These are phyloP conservation scores for Coniosporium tulheliwenetii DNA, from an alignment of 2,329 filamentous ascomycete species.

Conservation along the genomic window DNA sequence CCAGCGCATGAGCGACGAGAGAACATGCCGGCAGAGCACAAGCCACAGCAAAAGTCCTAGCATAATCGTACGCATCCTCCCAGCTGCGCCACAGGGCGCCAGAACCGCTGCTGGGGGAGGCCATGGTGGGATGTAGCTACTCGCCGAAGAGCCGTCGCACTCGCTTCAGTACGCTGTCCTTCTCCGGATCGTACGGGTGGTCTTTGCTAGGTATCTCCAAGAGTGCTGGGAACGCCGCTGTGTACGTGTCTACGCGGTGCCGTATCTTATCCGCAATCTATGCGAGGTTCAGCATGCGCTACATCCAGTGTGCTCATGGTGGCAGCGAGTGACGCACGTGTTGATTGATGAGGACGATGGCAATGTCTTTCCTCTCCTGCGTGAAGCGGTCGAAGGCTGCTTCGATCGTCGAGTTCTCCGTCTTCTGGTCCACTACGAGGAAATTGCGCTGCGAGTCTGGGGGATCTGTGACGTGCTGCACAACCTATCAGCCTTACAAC, in stretches of 20 bases:
- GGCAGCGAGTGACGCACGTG: slow-evolving; percentile 48
- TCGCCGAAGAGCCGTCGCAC: slow-evolving; percentile 62
- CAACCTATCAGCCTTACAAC: not conserved
- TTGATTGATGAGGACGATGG: slow-evolving; percentile 92
- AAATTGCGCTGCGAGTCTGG: slow-evolving; percentile 95
- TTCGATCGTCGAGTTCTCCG: slow-evolving; percentile 76
- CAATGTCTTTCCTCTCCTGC: slow-evolving; percentile 84
- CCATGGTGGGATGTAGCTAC: slow-evolving; percentile 18
- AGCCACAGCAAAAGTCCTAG: too few relatives aligned
- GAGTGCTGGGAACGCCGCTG: slow-evolving; percentile 86
- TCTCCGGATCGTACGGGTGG: slow-evolving; percentile 96
- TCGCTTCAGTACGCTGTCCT: slow-evolving; percentile 88
- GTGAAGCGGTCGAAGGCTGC: slow-evolving; percentile 82
- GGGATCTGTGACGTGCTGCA: slow-evolving; percentile 74
- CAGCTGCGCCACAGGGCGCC: too few relatives aligned
- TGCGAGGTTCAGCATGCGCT: not conserved
- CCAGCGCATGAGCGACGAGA: too few relatives aligned
- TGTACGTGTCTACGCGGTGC: slow-evolving; percentile 78
- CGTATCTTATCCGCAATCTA: slow-evolving; percentile 91
- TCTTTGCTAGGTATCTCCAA: slow-evolving; percentile 98
- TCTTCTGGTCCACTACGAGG: slow-evolving; percentile 89
- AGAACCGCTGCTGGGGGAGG: too few relatives aligned
- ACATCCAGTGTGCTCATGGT: not conserved
- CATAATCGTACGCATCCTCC: too few relatives aligned
- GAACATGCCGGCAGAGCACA: too few relatives aligned